Conservation (phyloP, 2,329 filamentous ascomycete species). For the Talaromyces sp. region DNA sequence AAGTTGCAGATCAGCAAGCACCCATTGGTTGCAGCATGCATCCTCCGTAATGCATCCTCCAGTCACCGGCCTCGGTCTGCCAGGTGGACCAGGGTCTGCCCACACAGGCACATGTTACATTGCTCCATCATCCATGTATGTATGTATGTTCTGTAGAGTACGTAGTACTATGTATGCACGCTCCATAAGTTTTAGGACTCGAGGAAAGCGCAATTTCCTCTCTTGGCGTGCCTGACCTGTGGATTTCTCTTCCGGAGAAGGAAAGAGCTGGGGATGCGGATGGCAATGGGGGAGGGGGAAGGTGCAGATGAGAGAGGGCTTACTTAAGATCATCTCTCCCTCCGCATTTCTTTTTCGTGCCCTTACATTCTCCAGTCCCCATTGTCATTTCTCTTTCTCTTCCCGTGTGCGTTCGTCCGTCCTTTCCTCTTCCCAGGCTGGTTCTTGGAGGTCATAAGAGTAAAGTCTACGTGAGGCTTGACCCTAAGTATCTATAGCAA, state of each 20-base stretch:
- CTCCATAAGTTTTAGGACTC: background rate
- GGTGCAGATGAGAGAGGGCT: background rate
- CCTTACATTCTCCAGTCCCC: background rate
- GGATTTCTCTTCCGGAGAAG: background rate
- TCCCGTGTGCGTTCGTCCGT: background rate
- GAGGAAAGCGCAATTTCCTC: background rate
- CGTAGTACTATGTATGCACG: too few relatives aligned
- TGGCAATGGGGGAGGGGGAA: background rate
- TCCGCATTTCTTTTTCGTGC: conserved; percentile 2
- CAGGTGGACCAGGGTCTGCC: background rate
- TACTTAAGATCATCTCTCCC: conserved; percentile 5
- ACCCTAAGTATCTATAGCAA: background rate
- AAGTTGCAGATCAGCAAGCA: background rate
- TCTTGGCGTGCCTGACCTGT: background rate
- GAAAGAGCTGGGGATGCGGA: background rate
- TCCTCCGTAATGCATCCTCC: background rate
- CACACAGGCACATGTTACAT: background rate
- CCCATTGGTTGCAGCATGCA: background rate
- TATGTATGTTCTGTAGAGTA: too few relatives aligned
- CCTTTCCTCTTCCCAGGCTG: background rate
- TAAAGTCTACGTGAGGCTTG: background rate
- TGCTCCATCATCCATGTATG: too few relatives aligned
- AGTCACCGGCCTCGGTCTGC: background rate
- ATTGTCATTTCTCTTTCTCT: background rate
- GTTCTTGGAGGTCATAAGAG: conserved; percentile 4